These are phyloP conservation scores for Oidiodendron maius DNA, from an alignment of 495 filamentous ascomycete species.

Conservation along the genomic window DNA sequence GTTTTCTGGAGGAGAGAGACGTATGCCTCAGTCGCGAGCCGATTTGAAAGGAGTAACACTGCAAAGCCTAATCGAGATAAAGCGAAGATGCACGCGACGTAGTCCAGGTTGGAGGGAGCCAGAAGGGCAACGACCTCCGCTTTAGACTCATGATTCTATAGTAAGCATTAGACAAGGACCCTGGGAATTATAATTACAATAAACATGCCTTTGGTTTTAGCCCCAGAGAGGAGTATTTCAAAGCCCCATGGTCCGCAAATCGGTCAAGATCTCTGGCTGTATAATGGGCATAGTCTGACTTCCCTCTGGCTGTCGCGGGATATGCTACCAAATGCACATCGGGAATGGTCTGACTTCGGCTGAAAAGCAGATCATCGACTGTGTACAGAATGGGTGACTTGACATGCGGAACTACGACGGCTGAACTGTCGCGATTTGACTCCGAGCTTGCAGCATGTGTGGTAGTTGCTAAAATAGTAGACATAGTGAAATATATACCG, in stretches of 20 bases:
- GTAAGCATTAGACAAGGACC: neutral
- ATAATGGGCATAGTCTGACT: slow-evolving; percentile 28
- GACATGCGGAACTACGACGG: slow-evolving; percentile 1
- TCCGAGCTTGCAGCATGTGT: neutral
- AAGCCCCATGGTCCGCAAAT: slow-evolving; percentile 28
- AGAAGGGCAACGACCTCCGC: slow-evolving; percentile 46
- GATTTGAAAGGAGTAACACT: slow-evolving; percentile 53
- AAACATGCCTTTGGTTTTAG: slow-evolving; percentile 12
- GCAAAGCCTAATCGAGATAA: slow-evolving; percentile 52
- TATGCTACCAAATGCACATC: slow-evolving; percentile 30
- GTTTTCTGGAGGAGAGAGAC: slow-evolving; percentile 34
- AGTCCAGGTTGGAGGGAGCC: slow-evolving; percentile 48
- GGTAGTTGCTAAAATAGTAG: neutral
- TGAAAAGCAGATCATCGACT: slow-evolving; percentile 27
- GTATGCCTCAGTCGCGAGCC: slow-evolving; percentile 42
- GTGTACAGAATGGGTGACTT: slow-evolving; percentile 11
- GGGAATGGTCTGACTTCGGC: slow-evolving; percentile 19
- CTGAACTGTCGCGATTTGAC: neutral
- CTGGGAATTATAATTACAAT: neutral
- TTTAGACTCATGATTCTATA: neutral
- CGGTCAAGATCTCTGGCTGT: slow-evolving; percentile 28
- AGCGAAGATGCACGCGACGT: slow-evolving; percentile 50
- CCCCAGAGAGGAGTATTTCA: slow-evolving; percentile 15
- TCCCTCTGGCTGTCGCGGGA: slow-evolving; percentile 17
- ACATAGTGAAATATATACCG: too few species aligned